Evolutionary conservation across 1,284 basidiomycete species (phyloP), one percentile per base, ranked within the genome.

Genomic region (Melampsora abietis-canadensis): DNA sequence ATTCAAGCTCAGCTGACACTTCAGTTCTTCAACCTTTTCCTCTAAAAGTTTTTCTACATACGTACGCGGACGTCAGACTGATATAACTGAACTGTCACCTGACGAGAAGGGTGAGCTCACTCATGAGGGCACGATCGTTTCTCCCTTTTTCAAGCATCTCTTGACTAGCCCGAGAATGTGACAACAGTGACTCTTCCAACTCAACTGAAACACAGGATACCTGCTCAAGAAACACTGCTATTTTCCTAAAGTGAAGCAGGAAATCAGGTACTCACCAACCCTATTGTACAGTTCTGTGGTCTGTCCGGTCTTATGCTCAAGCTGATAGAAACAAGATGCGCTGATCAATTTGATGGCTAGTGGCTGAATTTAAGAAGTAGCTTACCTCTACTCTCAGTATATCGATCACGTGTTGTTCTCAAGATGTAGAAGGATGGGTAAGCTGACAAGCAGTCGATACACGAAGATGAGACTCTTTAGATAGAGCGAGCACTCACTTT

Each of bases 321-420:
- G 61, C 61, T 72, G 6, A 21, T 8, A 30, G 37, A 19, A 34
- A 19, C 8, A 37, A 31, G 2, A 34, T n/a, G 12, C 47, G 12
- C 10, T 27, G 31, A 61, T 34, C 37, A 21, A 47, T 15, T 62
- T 14, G 6, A 37, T 62, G 12, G 6, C 27, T n/a, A 62, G 19
- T 21, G 27, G 34, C 60, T 31, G 3, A n/a, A 57, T n/a, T 34
- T 37, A 19, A 34, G 30, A 69, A 7, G 4, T 17, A 10, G n/a
- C 40, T 54, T 44, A 72, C 68, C 40, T 72, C 61, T n/a, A 48
- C 61, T 17, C 68, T 59, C 19, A 72, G 61, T 21, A 72, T 72
- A 15, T 72, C 61, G 31, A 72, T 72, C 30, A 72, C 68, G 37
- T 37, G 21, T 64, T 72, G 68, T 21, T 72, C 68, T 72, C 0